These are phyloP conservation scores for Geranomyces variabilis DNA, from an alignment of 192 early-diverging fungal species.

Conservation along the genomic window DNA sequence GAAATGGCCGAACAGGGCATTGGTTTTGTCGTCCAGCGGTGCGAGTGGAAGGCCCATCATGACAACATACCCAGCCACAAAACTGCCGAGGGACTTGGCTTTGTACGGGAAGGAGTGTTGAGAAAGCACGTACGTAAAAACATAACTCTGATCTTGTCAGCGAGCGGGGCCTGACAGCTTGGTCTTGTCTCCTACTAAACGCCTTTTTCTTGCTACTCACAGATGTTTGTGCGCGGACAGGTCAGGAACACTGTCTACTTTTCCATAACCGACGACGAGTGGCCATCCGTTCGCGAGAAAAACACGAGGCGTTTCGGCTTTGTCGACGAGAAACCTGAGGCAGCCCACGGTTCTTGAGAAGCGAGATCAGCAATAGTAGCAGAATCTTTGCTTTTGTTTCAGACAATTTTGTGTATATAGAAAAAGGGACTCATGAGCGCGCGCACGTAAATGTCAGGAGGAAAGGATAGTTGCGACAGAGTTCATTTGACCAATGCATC, in stretches of 20 bases:
- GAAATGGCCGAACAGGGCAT: background rate
- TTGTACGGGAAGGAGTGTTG: background rate
- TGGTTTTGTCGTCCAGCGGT: background rate
- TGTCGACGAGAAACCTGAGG: too few species aligned
- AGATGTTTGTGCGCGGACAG: background rate
- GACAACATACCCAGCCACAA: conserved; percentile 13
- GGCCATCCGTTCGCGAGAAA: background rate
- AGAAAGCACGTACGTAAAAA: background rate
- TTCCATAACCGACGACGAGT: conserved; percentile 3
- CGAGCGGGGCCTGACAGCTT: background rate
- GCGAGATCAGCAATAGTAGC: too few species aligned
- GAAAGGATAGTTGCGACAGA: too few species aligned
- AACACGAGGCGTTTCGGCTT: background rate
- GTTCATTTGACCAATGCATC: too few species aligned
- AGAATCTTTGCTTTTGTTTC: too few species aligned
- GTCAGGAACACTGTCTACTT: background rate
- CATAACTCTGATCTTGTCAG: background rate
- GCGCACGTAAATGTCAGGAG: too few species aligned
- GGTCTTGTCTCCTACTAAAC: background rate
- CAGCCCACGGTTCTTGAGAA: too few species aligned
- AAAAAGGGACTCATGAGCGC: too few species aligned
- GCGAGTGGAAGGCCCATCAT: conserved; percentile 18
- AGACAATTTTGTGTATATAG: too few species aligned
- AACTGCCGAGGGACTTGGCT: conserved; percentile 3
- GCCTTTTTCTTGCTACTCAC: too few species aligned